Evolutionary conservation across 2,329 filamentous ascomycete genomes (phyloP).

Genomic region (Hypoxylon rubiginosum): DNA sequence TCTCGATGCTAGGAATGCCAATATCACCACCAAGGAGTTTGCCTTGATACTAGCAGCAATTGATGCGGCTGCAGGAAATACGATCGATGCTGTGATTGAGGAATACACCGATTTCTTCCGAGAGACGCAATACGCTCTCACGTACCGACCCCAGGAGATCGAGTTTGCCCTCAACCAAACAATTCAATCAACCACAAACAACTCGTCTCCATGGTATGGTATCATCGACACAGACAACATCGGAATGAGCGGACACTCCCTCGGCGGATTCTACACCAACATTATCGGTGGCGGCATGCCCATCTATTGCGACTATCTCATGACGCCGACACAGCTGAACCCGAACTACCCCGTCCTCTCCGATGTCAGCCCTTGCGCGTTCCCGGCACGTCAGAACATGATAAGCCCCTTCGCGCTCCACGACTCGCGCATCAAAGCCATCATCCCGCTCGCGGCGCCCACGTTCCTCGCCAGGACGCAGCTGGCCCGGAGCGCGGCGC

Average conservation of each 20-base stretch:
- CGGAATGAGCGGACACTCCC: conserved; percentile 35
- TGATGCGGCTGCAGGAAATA: conserved; percentile 24
- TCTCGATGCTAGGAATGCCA: conserved; percentile 26
- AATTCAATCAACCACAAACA: conserved; percentile 8
- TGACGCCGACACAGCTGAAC: conserved; percentile 19
- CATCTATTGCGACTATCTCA: conserved; percentile 32
- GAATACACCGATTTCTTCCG: conserved; percentile 34
- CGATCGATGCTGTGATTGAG: conserved; percentile 31
- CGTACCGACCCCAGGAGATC: conserved; percentile 36
- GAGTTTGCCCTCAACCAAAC: conserved; percentile 27
- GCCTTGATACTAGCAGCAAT: conserved; percentile 13
- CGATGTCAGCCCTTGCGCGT: conserved; percentile 29
- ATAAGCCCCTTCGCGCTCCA: conserved; percentile 24
- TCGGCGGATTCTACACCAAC: conserved; percentile 34
- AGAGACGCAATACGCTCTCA: conserved; percentile 33
- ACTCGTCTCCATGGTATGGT: conserved; percentile 21
- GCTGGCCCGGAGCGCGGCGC: conserved; percentile 31
- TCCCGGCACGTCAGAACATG: conserved; percentile 15
- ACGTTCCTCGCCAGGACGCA: conserved; percentile 30
- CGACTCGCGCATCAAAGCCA: conserved; percentile 34
- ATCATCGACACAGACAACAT: conserved; percentile 25
- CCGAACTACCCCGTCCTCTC: conserved; percentile 20
- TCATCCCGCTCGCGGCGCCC: conserved; percentile 34
- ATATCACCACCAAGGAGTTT: conserved; percentile 7
- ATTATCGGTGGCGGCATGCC: conserved; percentile 31